Conservation (phyloP, 495 filamentous ascomycete genomes). For the Aspergillus taichungensis region DNA sequence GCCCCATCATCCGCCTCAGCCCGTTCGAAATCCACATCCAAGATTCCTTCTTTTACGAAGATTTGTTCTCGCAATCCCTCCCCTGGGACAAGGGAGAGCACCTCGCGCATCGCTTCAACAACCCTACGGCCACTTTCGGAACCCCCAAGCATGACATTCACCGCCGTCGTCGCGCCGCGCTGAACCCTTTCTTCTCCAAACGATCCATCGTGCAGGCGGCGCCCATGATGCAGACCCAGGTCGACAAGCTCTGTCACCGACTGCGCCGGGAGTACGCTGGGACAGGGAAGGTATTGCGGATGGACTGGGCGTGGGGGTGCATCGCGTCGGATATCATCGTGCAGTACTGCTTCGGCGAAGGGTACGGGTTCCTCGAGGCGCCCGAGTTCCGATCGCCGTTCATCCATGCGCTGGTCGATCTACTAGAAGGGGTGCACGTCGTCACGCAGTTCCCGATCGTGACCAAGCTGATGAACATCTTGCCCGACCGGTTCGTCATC, state of each 20-base stretch:
- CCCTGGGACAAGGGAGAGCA: constrained; percentile 11
- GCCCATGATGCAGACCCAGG: constrained; percentile 7
- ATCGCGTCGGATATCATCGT: constrained; percentile 8
- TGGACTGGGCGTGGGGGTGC: constrained; percentile 9
- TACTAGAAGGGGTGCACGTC: constrained; percentile 8
- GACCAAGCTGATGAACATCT: background rate
- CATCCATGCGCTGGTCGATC: constrained; percentile 6
- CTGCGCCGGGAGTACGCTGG: constrained; percentile 4
- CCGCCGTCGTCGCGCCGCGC: constrained; percentile 19
- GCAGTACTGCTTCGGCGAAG: constrained; percentile 4
- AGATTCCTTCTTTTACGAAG: constrained; percentile 29
- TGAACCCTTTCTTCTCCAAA: constrained; percentile 24
- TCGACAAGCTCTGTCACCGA: constrained; percentile 2
- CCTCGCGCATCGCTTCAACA: constrained; percentile 6
- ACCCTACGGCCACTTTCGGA: constrained; percentile 2
- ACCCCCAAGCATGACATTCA: constrained; percentile 24
- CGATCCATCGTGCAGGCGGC: constrained; percentile 6
- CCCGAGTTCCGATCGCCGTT: constrained; percentile 7
- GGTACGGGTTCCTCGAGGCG: constrained; percentile 4
- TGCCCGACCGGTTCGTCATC: constrained; percentile 1
- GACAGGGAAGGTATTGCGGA: constrained; percentile 4
- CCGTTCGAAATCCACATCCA: constrained; percentile 38
- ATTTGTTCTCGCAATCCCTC: constrained; percentile 11
- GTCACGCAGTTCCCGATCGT: constrained; percentile 6
- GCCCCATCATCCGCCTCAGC: constrained; percentile 39